These are phyloP conservation scores for Corchorus olitorius DNA, from an alignment of 345 rosid species.

Conservation along the genomic window DNA sequence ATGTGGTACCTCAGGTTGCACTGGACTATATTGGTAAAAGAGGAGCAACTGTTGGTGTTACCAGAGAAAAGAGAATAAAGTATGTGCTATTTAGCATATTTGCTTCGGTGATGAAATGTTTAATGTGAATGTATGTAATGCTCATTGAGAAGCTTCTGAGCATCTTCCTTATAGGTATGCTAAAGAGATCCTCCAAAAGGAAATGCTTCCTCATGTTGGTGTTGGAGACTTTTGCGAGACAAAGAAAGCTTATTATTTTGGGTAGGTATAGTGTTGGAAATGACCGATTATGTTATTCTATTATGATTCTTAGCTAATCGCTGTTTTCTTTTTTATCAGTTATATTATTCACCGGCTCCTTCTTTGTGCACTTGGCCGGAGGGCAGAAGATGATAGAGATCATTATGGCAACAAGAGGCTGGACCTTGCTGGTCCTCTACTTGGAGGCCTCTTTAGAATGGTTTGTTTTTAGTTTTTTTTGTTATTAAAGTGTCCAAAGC, in stretches of 20 bases:
- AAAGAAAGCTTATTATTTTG: slow-evolving; percentile 95
- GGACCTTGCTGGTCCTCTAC: slow-evolving; percentile 98
- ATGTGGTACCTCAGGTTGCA: slow-evolving; percentile 67
- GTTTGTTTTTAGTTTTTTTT: slow-evolving; percentile 41
- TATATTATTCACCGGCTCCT: slow-evolving; percentile 91
- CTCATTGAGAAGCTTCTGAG: slow-evolving; percentile 29
- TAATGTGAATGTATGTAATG: slow-evolving; percentile 26
- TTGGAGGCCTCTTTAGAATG: slow-evolving; percentile 97
- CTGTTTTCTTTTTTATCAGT: slow-evolving; percentile 38
- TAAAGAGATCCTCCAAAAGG: slow-evolving; percentile 94
- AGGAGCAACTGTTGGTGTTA: slow-evolving; percentile 96
- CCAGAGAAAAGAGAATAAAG: slow-evolving; percentile 95
- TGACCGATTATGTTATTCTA: slow-evolving; percentile 11
- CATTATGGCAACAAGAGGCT: slow-evolving; percentile 99
- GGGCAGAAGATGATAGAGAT: slow-evolving; percentile 98
- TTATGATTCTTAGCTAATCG: slow-evolving; percentile 17
- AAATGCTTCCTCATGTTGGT: slow-evolving; percentile 99
- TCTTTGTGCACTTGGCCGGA: slow-evolving; percentile 89
- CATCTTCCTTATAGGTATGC: slow-evolving; percentile 70
- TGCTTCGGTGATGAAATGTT: slow-evolving; percentile 19
- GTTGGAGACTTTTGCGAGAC: slow-evolving; percentile 91
- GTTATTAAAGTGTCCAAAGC: neutral
- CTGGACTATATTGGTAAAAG: slow-evolving; percentile 96
- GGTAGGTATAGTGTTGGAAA: slow-evolving; percentile 46
- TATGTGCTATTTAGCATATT: slow-evolving; percentile 44